Evolutionary conservation across 768 basidiomycete species (phyloP), one percentile per base, ranked within the genome.

Genomic region (Amanita molliuscula): DNA sequence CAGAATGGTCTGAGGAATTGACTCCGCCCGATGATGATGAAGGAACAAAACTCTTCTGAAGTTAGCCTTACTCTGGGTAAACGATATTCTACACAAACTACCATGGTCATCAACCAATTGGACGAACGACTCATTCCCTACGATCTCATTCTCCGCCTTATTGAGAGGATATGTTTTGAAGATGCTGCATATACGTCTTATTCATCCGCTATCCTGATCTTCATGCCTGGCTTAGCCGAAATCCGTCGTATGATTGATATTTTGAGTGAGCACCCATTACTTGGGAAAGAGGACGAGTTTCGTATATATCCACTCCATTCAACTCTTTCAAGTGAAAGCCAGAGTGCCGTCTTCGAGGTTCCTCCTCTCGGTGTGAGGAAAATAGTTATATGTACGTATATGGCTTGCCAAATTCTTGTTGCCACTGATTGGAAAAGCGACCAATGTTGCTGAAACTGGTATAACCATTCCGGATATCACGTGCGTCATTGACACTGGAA

Each of bases 381-480:
- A 68, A 94, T 99, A 56, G 96, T 99, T 44, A 83, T 99, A 36
- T 88, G 92, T 92, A 60, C 35, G 74, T 57, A 18, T 48, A 54
- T 51, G 48, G 25, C 44, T 16, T 21, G 40, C 16, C 37, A 25
- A 40, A 8, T 23, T 33, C 26, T 25, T 11, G 6, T 11, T 26
- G n/a, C 23, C 6, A 4, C 37, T 29, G 51, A 45, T 11, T 56
- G 29, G 50, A 48, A 15, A 54, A 91, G 88, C 88, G 2, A 91
- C 90, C 29, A 91, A 95, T 60, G 91, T 94, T 57, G 88, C 91
- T 13, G 95, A 99, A 66, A 99, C 95, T 11, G 95, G 95, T 57
- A 89, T 99, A 48, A 99, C 96, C 1, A 99, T 99, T 49, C 95
- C 95, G 5, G 96, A 99, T 58, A 88, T 96, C 52, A 95, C 93